phyloP scores from a whole-genome alignment of 805 yeast species.

The Spathaspora sp. region DNA sequence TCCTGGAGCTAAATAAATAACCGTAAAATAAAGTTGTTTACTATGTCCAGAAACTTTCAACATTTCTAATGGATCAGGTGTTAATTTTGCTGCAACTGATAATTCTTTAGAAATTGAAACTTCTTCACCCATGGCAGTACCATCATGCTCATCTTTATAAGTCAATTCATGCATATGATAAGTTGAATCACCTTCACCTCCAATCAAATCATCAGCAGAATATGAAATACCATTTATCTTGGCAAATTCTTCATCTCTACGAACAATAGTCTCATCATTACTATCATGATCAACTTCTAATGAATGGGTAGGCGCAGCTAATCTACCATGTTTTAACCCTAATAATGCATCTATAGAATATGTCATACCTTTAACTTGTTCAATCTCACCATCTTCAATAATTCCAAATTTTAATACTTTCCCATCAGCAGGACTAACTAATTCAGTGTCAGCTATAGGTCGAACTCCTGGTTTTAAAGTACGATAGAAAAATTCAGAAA shows the following conservation, averaged over 20 bases:
- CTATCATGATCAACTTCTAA: constrained; percentile 42
- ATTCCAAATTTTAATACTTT: constrained; percentile 80
- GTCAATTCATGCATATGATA: constrained; percentile 45
- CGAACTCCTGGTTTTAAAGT: constrained; percentile 73
- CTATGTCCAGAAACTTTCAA: constrained; percentile 39
- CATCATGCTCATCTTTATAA: constrained; percentile 68
- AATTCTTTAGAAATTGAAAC: constrained; percentile 32
- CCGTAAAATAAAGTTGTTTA: constrained; percentile 71
- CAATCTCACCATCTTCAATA: constrained; percentile 79
- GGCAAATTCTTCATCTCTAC: constrained; percentile 73
- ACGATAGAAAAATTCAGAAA: constrained; percentile 90
- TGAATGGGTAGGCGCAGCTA: constrained; percentile 55
- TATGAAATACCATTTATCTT: constrained; percentile 69
- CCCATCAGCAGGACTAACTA: constrained; percentile 94
- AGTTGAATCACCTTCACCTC: constrained; percentile 40
- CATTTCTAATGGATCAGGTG: constrained; percentile 28
- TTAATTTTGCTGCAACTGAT: constrained; percentile 39
- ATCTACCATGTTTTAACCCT: constrained; percentile 50
- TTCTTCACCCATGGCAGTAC: constrained; percentile 36
- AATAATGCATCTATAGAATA: constrained; percentile 85
- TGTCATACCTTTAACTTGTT: constrained; percentile 95
- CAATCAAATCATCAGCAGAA: constrained; percentile 64
- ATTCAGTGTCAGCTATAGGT: constrained; percentile 61
- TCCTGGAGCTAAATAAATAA: constrained; percentile 95
- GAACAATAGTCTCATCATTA: constrained; percentile 40